phyloP scores from a whole-genome alignment of 2,329 filamentous ascomycete genomes.

The Fusarium agapanthi region DNA sequence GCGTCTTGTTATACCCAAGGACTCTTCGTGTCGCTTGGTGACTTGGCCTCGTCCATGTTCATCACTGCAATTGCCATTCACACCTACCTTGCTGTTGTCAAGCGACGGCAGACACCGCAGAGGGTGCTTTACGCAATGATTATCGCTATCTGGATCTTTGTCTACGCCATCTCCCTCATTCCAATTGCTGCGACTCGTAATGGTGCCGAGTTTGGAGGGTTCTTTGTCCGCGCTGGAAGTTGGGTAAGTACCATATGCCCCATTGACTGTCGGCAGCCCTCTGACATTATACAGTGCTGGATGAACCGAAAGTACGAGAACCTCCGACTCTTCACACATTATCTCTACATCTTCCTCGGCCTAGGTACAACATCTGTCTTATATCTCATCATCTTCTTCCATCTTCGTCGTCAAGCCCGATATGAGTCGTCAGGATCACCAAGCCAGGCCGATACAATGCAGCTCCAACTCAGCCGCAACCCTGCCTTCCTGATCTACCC shows the following conservation, averaged over 20 bases:
- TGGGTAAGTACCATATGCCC: slow-evolving; percentile 56
- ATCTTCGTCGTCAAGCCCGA: slow-evolving; percentile 45
- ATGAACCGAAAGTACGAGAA: slow-evolving; percentile 62
- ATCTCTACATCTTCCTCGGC: slow-evolving; percentile 68
- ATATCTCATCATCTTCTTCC: slow-evolving; percentile 53
- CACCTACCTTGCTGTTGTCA: slow-evolving; percentile 71
- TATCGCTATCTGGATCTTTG: slow-evolving; percentile 63
- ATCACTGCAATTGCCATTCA: slow-evolving; percentile 72
- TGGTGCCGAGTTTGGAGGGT: slow-evolving; percentile 52
- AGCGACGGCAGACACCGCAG: slow-evolving; percentile 60
- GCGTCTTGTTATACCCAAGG: slow-evolving; percentile 70
- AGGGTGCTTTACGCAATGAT: slow-evolving; percentile 60
- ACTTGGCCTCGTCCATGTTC: slow-evolving; percentile 72
- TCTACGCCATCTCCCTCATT: slow-evolving; percentile 65
- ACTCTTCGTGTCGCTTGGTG: slow-evolving; percentile 73
- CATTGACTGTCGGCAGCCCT: fast-evolving
- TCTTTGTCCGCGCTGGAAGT: slow-evolving; percentile 71
- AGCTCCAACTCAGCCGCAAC: slow-evolving; percentile 47
- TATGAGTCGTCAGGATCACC: slow-evolving; percentile 1
- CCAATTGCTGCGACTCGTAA: slow-evolving; percentile 56
- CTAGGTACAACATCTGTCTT: slow-evolving; percentile 50
- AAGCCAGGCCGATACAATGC: slow-evolving; percentile 17
- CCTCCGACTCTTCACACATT: slow-evolving; percentile 69
- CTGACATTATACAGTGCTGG: slow-evolving; percentile 62
- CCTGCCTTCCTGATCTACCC: slow-evolving; percentile 73